Conservation (phyloP, 2,329 filamentous ascomycete species). For the Beauveria australis region DNA sequence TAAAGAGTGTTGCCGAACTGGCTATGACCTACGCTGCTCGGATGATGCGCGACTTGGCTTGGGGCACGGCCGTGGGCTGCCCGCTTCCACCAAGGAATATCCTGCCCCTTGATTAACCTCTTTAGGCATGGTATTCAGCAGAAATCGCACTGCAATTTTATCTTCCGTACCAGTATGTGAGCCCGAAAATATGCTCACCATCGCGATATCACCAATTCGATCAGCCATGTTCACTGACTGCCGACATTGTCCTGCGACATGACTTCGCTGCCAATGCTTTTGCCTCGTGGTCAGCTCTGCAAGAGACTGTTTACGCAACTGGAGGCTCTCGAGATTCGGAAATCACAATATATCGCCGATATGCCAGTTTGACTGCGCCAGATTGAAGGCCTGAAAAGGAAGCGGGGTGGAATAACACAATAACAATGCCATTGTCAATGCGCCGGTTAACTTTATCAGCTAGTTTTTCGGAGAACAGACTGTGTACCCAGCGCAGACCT, state of each 20-base stretch:
- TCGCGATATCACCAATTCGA: neutral
- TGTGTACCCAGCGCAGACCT: neutral
- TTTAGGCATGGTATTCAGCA: neutral
- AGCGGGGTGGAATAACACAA: neutral
- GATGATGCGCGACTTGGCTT: neutral
- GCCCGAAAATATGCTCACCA: neutral
- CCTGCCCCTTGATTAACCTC: neutral
- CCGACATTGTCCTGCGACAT: neutral
- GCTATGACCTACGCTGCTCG: slow-evolving; percentile 1
- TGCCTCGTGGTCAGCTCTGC: neutral
- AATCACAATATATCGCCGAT: neutral
- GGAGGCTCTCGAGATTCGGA: neutral
- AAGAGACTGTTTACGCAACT: neutral
- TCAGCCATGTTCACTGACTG: neutral
- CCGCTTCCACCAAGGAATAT: neutral
- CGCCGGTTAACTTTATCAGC: neutral
- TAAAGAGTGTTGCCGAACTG: neutral
- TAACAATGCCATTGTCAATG: neutral
- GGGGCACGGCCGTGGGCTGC: neutral
- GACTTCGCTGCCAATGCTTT: neutral
- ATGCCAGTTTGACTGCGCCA: neutral
- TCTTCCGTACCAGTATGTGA: neutral
- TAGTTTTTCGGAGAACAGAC: neutral
- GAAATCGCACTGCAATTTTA: neutral
- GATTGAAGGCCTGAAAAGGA: neutral